Base-by-base conservation (phyloP, 2,329 filamentous ascomycete genomes). In the Grosmannia penicillata region DNA sequence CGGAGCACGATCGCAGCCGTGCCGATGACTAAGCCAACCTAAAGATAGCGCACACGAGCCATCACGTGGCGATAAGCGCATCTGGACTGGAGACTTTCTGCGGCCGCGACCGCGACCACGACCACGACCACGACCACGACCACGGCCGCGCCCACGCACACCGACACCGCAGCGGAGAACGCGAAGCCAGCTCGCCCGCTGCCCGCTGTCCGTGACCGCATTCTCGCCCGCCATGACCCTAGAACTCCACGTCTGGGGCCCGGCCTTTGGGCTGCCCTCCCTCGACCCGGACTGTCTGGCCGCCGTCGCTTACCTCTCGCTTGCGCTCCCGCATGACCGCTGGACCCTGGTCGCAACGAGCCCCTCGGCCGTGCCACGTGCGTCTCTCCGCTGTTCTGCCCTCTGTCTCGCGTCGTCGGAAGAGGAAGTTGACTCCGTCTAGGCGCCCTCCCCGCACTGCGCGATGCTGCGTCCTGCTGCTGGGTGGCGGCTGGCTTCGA, bases 251-350 rank as follows among this genome's bases (percentile, higher is more conserved):
- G 72, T 94, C 52, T 93, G 87, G 80, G 87, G 87, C 36, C 78
- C 85, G 39, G 87, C 83, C 29, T 93, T 94, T 56, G 78, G 77
- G 29, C 72, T 95, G 32, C 79, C 89, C 13, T 96, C 91, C 31
- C 81, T 96, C 51, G 87, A 96, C 52, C 68, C 89, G 33, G 83
- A 93, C 63, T 96, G 87, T 54, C 73, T 93, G 43, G 87, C 87
- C 22, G 69, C 80, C 31, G 75, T 94, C 47, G 75, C 82, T 38
- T 87, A 87, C 55, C 67, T 93, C 41, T 70, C 74, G 43, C 65
- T 74, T 49, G 62, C 83, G 19, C 68, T 72, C 26, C 55, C 59
- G 40, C 59, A 64, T 34, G 60, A 71, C 48, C 54, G 54, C 33
- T 93, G 82, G 81, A 66, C 70, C 45, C 62, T 93, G 45, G 63